A percentile compares a stretch with the other conserved stretches of the same genome.
Conservation (phyloP, 2,329 filamentous ascomycete species). For the Diaporthe sp. region DNA sequence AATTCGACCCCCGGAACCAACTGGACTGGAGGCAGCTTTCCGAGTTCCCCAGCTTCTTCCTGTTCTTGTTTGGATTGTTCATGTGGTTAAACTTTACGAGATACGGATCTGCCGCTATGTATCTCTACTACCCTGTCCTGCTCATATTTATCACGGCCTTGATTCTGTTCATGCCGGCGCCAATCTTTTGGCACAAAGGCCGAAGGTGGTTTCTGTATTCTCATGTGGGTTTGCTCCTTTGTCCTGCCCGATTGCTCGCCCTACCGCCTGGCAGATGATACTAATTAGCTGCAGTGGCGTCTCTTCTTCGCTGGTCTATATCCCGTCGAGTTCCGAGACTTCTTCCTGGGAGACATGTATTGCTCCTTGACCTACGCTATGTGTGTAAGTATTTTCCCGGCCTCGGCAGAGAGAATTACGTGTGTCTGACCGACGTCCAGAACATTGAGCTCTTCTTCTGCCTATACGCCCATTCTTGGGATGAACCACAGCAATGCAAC, state of each 20-base stretch:
- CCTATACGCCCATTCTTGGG: slow-evolving; percentile 86
- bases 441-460: slow-evolving; percentile 97
- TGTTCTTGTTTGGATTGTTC: slow-evolving; percentile 82
- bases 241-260: neutral
- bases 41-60: slow-evolving; percentile 88
- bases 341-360: slow-evolving; percentile 98
- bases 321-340: slow-evolving; percentile 96
- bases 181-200: slow-evolving; percentile 80
- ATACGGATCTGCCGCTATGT: slow-evolving; percentile 76
- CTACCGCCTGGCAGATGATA: neutral
- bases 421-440: slow-evolving; percentile 54
- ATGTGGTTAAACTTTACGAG: slow-evolving; percentile 91
- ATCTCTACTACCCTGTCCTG: slow-evolving; percentile 87
- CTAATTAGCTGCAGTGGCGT: slow-evolving; percentile 73
- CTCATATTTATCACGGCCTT: slow-evolving; percentile 77
- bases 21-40: slow-evolving; percentile 91
- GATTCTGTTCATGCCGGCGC: slow-evolving; percentile 82
- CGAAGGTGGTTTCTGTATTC: slow-evolving; percentile 90
- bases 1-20: slow-evolving; percentile 88
- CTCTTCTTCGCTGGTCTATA: slow-evolving; percentile 88
- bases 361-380: slow-evolving; percentile 94
- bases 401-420: fast-evolving
- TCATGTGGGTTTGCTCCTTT: slow-evolving; percentile 71
- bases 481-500: slow-evolving; percentile 82
- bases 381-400: slow-evolving; percentile 70